phyloP scores from a whole-genome alignment of 345 rosid genomes.

The Durio zibethinus region DNA sequence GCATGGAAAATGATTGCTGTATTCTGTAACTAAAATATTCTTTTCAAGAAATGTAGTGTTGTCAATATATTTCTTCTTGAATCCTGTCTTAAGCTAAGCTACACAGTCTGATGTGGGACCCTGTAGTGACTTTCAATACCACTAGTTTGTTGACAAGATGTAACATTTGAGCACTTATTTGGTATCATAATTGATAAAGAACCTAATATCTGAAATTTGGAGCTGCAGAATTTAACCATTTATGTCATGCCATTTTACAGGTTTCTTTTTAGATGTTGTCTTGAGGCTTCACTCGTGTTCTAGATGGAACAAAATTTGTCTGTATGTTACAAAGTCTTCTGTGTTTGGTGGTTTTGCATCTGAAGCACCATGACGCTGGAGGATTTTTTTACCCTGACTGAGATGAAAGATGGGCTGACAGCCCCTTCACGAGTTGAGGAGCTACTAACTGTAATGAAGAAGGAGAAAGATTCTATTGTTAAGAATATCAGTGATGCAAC shows the following conservation, averaged over 20 bases:
- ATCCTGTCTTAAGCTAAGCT: background rate
- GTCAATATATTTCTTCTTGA: background rate
- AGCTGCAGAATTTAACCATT: slow-evolving; percentile 10
- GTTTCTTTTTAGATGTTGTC: background rate
- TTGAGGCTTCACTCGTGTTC: slow-evolving; percentile 6
- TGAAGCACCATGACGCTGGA: slow-evolving; percentile 78
- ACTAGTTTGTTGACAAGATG: background rate
- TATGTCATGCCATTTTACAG: slow-evolving; percentile 30
- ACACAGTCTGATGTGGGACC: background rate
- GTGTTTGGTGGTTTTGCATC: slow-evolving; percentile 39
- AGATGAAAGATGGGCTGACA: slow-evolving; percentile 90
- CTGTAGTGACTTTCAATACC: background rate
- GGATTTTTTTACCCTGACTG: slow-evolving; percentile 83
- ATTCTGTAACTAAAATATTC: background rate
- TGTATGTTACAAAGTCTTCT: slow-evolving; percentile 24
- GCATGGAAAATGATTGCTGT: background rate
- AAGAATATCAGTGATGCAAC: slow-evolving; percentile 69
- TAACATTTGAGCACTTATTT: background rate
- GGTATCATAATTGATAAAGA: background rate
- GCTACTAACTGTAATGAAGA: slow-evolving; percentile 65
- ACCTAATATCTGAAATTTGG: background rate
- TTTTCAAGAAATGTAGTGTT: background rate
- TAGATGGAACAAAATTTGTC: slow-evolving; percentile 36
- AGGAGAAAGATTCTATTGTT: slow-evolving; percentile 56
- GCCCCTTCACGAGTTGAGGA: slow-evolving; percentile 72